These are phyloP conservation scores for Leccinum uliginosum DNA, from an alignment of 768 basidiomycete genomes.

Conservation along the genomic window DNA sequence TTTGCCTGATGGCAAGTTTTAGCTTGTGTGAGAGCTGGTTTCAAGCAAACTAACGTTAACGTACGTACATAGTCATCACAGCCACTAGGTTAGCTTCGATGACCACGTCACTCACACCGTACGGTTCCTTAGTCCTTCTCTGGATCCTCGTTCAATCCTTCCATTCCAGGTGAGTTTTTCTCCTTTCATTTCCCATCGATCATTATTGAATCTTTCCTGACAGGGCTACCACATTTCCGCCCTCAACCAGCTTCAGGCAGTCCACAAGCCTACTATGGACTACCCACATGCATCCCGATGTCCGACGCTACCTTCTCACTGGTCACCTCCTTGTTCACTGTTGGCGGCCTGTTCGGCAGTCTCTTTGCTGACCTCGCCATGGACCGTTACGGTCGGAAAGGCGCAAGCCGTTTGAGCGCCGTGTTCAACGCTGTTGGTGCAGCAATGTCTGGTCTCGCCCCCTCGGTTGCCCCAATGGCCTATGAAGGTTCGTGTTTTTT, in stretches of 20 bases:
- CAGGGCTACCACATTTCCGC: constrained; percentile 92
- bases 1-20: no score
- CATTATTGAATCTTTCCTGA: background rate
- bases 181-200: background rate
- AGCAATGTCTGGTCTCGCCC: constrained; percentile 59
- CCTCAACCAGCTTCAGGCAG: constrained; percentile 82
- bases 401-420: constrained; percentile 59
- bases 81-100: constrained; percentile 1
- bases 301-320: constrained; percentile 71
- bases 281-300: constrained; percentile 80
- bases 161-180: constrained; percentile 33
- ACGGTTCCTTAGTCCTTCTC: constrained; percentile 61
- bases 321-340: constrained; percentile 81
- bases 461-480: constrained; percentile 50
- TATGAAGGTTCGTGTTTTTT: constrained; percentile 56
- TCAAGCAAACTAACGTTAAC: no score
- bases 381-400: constrained; percentile 68
- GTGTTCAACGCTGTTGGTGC: constrained; percentile 54
- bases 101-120: constrained; percentile 44
- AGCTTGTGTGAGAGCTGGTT: no score
- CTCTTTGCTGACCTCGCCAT: constrained; percentile 61
- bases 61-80: background rate
- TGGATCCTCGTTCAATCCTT: constrained; percentile 68
- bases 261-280: constrained; percentile 33
- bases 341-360: constrained; percentile 84